Base-by-base conservation (phyloP, 768 basidiomycete genomes). In the Lepiota venenata region DNA sequence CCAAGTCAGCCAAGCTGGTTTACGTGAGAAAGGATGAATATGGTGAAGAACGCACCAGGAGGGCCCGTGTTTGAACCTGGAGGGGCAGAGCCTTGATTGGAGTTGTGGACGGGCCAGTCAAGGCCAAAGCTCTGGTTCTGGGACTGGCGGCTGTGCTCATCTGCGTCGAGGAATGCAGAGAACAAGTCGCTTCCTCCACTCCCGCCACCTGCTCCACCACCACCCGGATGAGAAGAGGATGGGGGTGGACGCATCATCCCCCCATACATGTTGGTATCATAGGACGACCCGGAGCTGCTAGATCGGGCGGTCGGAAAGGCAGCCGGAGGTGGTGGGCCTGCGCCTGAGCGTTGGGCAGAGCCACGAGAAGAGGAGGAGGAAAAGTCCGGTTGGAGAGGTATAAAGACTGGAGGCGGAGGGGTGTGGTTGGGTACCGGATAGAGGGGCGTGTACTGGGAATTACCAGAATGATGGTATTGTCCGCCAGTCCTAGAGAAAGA, bases 371-470 rank as follows among this genome's bases (percentile, higher is more conserved):
- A 54, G n/a, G 52, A 54, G 39, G 52, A 47, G 27, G 25, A 37
- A 20, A 54, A 54, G 4, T 54, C 52, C 37, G 44, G 44, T 4
- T 47, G 45, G 29, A 54, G 44, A 18, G 52, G 52, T 32, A 54
- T 54, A 20, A 54, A 54, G 38, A 54, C 52, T 9, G 52, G 52
- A 32, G 52, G 52, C 22, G 52, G 52, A 21, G 52, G 46, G 25
- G 52, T 47, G 27, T 54, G 52, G 38, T 54, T 54, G 37, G 52
- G 47, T 14, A 54, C 52, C 25, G 52, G 52, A 38, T 54, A 54
- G 52, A 54, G 52, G 25, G 52, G 52, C 52, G 52, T 54, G 52
- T 54, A 54, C 52, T 54, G 52, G 4, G 52, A 47, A 40, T 54
- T 54, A 20, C 52, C 52, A 11, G 52, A 47, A 47, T 52, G 51